Percentiles rank a stretch among this genome's conserved stretches.
Conservation (phyloP, 169 alveolate species). For the Eimeria maxima region DNA sequence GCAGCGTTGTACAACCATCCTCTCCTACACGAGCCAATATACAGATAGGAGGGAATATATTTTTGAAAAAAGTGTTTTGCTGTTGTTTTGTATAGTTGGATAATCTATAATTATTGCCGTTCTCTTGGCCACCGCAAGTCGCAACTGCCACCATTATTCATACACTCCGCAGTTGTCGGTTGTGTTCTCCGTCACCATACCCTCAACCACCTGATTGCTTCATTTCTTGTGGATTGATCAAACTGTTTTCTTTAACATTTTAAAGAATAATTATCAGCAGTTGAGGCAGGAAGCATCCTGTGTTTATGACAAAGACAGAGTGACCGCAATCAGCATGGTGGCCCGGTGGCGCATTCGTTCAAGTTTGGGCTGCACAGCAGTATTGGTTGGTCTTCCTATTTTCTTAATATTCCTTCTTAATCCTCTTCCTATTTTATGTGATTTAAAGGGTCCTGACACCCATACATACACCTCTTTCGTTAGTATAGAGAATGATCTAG, state of each 20-base stretch:
- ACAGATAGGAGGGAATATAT: background rate
- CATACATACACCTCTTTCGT: background rate
- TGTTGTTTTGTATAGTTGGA: background rate
- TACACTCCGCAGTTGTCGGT: background rate
- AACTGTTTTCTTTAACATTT: background rate
- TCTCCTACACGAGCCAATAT: background rate
- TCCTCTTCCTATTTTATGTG: background rate
- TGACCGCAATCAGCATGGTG: background rate
- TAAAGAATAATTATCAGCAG: background rate
- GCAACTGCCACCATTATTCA: background rate
- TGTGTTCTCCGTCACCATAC: background rate
- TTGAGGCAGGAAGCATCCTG: background rate
- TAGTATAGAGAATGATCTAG: background rate
- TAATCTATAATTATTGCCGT: background rate
- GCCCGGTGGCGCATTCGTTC: background rate
- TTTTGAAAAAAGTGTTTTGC: background rate
- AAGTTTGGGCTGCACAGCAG: slow-evolving; percentile 2
- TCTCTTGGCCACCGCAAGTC: background rate
- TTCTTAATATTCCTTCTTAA: background rate
- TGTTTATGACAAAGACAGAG: background rate
- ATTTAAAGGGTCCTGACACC: background rate
- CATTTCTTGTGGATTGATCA: background rate
- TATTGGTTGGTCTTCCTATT: background rate
- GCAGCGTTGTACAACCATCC: background rate
- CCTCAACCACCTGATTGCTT: background rate